Percentiles rank a stretch among this genome's conserved stretches.
Evolutionary conservation across 768 basidiomycete species (phyloP).

Genomic region (Psilocybe cubensis): DNA sequence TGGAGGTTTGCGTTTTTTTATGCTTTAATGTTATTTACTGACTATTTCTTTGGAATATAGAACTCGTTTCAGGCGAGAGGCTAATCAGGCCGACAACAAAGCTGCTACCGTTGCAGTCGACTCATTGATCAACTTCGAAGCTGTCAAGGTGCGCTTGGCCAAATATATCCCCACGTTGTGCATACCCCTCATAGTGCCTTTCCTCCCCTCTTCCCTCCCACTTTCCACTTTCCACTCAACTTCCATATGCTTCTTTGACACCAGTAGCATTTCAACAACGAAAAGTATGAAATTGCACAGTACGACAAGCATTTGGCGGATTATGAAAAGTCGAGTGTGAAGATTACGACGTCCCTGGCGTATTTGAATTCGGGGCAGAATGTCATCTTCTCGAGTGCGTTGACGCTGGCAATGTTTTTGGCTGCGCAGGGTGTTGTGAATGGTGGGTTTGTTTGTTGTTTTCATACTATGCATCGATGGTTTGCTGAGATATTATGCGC

Average conservation of each 20-base stretch:
- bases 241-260: slow-evolving; percentile 10
- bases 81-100: slow-evolving; percentile 96
- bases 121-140: slow-evolving; percentile 97
- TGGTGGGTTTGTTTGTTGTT: slow-evolving; percentile 48
- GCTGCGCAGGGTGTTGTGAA: slow-evolving; percentile 94
- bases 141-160: slow-evolving; percentile 77
- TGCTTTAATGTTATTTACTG: neutral
- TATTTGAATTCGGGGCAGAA: slow-evolving; percentile 97
- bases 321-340: slow-evolving; percentile 92
- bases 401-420: slow-evolving; percentile 95
- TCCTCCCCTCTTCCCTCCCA: too few relatives aligned
- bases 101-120: slow-evolving; percentile 94
- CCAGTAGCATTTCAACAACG: slow-evolving; percentile 94
- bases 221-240: too few relatives aligned
- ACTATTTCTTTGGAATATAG: slow-evolving; percentile 38
- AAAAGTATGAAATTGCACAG: slow-evolving; percentile 85
- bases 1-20: slow-evolving; percentile 67
- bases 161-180: neutral
- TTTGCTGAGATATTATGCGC: neutral
- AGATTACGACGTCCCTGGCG: slow-evolving; percentile 93
- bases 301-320: slow-evolving; percentile 87
- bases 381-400: slow-evolving; percentile 90
- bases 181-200: slow-evolving; percentile 9
- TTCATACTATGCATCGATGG: neutral
- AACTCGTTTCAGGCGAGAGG: slow-evolving; percentile 91